A percentile compares a stretch with the other conserved stretches of the same genome.
Conservation (phyloP, 805 yeast genomes). For the Komagataella ulmi region DNA sequence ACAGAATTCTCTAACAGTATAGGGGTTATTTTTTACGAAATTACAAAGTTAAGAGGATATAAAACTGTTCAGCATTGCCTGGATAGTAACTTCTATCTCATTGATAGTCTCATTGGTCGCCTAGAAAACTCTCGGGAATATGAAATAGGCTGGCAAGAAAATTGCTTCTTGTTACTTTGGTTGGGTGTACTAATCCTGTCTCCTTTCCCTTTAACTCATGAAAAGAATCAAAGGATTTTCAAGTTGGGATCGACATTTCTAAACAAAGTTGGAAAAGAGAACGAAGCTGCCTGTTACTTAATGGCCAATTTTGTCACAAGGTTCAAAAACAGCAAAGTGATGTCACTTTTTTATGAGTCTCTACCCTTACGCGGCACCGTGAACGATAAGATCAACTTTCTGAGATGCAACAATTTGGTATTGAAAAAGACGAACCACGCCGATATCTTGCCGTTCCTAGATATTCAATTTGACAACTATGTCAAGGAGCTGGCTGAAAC, state of each 20-base stretch:
- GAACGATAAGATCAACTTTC: background rate
- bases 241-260: conserved; percentile 19
- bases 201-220: conserved; percentile 49
- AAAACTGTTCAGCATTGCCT: conserved; percentile 48
- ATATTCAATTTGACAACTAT: conserved; percentile 7
- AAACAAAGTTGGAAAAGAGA: conserved; percentile 40
- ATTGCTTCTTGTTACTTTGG: conserved; percentile 53
- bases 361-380: background rate
- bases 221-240: conserved; percentile 22
- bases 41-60: conserved; percentile 54
- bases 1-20: conserved; percentile 4
- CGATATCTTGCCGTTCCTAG: conserved; percentile 2
- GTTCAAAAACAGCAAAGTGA: conserved; percentile 21
- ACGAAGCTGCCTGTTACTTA: conserved; percentile 36
- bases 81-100: conserved; percentile 40
- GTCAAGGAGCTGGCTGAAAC: conserved; percentile 5
- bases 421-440: conserved; percentile 7
- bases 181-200: conserved; percentile 52
- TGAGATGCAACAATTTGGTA: conserved; percentile 7
- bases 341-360: conserved; percentile 11
- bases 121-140: conserved; percentile 8
- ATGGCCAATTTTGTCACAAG: conserved; percentile 42
- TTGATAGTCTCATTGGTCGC: conserved; percentile 22
- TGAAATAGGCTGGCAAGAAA: conserved; percentile 27
- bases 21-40: conserved; percentile 34